These are phyloP conservation scores for Neonectria faginata DNA, from an alignment of 2,329 filamentous ascomycete genomes.

Conservation along the genomic window DNA sequence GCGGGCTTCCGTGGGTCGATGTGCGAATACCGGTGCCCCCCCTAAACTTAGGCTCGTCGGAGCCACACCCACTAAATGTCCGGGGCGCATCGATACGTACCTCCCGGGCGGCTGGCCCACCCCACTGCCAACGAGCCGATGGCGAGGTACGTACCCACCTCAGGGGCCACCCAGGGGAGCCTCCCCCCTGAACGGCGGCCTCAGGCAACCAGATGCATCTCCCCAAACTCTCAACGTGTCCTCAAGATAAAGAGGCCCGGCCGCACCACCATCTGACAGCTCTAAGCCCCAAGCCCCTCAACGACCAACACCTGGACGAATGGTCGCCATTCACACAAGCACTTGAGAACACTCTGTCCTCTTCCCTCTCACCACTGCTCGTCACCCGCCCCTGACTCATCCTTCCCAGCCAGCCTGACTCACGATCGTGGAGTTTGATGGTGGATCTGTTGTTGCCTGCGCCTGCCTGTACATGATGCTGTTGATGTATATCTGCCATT, in stretches of 20 bases:
- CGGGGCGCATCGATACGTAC: constrained; percentile 19
- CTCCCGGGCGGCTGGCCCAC: neutral
- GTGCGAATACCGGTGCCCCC: constrained; percentile 7
- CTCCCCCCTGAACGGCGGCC: constrained; percentile 40
- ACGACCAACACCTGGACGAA: constrained; percentile 30
- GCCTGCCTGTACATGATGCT: constrained; percentile 17
- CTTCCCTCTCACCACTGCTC: constrained; percentile 24
- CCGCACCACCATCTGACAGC: constrained; percentile 33
- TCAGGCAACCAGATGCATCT: constrained; percentile 44
- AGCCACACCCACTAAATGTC: constrained; percentile 15
- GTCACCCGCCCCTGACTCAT: constrained; percentile 43
- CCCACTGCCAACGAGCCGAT: constrained; percentile 7
- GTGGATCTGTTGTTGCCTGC: constrained; percentile 32
- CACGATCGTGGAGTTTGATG: constrained; percentile 36
- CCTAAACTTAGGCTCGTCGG: constrained; percentile 21
- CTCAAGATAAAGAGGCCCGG: constrained; percentile 52
- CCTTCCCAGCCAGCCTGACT: constrained; percentile 37
- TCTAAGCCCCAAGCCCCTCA: constrained; percentile 30
- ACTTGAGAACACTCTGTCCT: constrained; percentile 46
- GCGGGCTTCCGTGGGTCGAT: constrained; percentile 25
- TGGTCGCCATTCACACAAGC: constrained; percentile 32
- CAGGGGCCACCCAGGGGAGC: constrained; percentile 23
- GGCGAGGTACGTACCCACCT: constrained; percentile 13
- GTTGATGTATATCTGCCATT: constrained; percentile 24
- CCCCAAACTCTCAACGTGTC: constrained; percentile 47